Conservation (phyloP, 192 early-diverging fungal species). For the Mortierella antarctica region DNA sequence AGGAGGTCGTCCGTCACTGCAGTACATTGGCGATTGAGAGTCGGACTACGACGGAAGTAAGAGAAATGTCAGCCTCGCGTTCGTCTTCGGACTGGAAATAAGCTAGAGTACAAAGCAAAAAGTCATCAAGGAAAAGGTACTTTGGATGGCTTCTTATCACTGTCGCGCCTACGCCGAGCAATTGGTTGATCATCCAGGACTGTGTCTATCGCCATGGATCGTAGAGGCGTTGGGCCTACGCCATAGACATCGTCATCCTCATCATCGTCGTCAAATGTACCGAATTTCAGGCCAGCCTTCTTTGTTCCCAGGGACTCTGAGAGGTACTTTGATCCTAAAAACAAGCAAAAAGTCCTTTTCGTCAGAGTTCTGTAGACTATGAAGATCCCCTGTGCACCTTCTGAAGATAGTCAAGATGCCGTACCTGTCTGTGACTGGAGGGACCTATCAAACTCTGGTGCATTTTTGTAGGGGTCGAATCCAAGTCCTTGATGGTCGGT, state of each 20-base stretch:
- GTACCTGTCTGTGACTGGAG: slow-evolving; percentile 20
- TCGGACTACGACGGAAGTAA: neutral
- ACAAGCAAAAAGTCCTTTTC: neutral
- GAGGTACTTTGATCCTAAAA: slow-evolving; percentile 37
- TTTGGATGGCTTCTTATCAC: slow-evolving; percentile 40
- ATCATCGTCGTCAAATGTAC: slow-evolving; percentile 74
- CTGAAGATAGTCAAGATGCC: neutral
- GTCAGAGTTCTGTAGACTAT: neutral
- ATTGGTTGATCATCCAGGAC: slow-evolving; percentile 10
- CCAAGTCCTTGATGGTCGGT: slow-evolving; percentile 73
- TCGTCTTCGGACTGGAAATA: no score
- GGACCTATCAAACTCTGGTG: slow-evolving; percentile 67
- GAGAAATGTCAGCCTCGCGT: neutral
- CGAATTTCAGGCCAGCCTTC: slow-evolving; percentile 66
- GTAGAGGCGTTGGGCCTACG: slow-evolving; percentile 10
- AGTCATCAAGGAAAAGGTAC: neutral
- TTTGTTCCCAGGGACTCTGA: neutral
- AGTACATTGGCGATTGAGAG: slow-evolving; percentile 4
- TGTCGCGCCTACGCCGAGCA: slow-evolving; percentile 13
- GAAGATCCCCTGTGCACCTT: neutral
- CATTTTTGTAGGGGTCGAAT: slow-evolving; percentile 72
- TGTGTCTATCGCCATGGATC: slow-evolving; percentile 7
- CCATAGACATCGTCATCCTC: slow-evolving; percentile 59
- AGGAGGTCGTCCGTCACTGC: slow-evolving; percentile 66
- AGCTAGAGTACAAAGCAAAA: no score